Conservation (phyloP, 139 green algal genomes). For the Auxenochlorella protothecoides region DNA sequence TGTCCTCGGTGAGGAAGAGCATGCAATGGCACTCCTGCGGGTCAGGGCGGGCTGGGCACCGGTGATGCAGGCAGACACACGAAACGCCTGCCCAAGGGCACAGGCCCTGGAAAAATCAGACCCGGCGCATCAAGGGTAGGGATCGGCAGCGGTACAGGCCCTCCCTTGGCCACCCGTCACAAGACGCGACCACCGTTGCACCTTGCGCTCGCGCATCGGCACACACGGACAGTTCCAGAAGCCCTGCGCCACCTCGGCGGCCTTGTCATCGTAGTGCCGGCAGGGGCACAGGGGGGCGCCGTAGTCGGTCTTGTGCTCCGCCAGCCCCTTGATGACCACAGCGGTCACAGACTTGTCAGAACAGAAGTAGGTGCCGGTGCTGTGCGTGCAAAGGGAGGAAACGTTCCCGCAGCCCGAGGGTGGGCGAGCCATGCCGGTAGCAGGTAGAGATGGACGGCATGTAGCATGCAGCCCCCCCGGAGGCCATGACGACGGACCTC, state of each 20-base stretch:
- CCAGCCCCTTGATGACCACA: slow-evolving; percentile 95
- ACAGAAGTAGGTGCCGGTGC: slow-evolving; percentile 93
- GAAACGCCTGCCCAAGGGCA: background rate
- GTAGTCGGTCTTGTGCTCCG: slow-evolving; percentile 95
- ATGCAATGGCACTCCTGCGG: slow-evolving; percentile 98
- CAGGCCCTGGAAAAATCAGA: background rate
- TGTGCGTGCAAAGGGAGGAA: slow-evolving; percentile 17
- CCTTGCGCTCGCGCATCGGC: slow-evolving; percentile 93
- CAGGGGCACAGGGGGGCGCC: slow-evolving; percentile 95
- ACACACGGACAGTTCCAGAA: slow-evolving; percentile 99
- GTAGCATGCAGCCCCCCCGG: too few relatives aligned
- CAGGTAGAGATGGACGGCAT: too few relatives aligned
- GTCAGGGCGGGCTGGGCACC: too few relatives aligned
- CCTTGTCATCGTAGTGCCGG: slow-evolving; percentile 98
- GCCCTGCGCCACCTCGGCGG: slow-evolving; percentile 78
- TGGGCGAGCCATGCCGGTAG: too few relatives aligned
- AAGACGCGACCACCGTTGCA: slow-evolving; percentile 7
- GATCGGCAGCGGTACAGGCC: background rate
- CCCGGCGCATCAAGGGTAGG: too few relatives aligned
- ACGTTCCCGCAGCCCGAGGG: too few relatives aligned
- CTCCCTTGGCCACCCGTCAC: background rate
- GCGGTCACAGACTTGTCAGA: slow-evolving; percentile 95
- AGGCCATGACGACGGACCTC: too few relatives aligned
- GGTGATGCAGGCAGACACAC: slow-evolving; percentile 1
- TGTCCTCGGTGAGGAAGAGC: slow-evolving; percentile 97